phyloP scores from a whole-genome alignment of 768 basidiomycete genomes.

The Tylopilus sp. region DNA sequence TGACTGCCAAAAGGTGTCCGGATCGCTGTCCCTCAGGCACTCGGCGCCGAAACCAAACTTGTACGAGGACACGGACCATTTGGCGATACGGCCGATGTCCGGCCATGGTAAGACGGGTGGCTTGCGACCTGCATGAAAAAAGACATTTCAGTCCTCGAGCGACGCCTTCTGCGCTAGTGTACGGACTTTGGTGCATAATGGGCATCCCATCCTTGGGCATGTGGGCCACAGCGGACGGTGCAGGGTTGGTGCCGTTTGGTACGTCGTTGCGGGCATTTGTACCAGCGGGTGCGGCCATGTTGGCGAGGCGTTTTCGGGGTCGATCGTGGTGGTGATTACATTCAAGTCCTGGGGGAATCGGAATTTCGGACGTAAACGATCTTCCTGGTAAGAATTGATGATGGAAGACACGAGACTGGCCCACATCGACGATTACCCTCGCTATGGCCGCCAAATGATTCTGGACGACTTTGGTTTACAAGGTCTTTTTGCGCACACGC shows the following conservation, averaged over 20 bases:
- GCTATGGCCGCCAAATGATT: constrained; percentile 98
- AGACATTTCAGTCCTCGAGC: not conserved
- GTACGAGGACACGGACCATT: constrained; percentile 95
- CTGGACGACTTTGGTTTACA: constrained; percentile 81
- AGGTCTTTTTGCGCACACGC: constrained; percentile 50
- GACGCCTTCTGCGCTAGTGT: not conserved
- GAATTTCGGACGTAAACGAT: too few species aligned
- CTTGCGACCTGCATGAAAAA: constrained; percentile 34
- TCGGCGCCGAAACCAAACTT: constrained; percentile 97
- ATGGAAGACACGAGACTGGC: constrained; percentile 29
- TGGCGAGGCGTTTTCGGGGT: too few species aligned
- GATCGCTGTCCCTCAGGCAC: constrained; percentile 83
- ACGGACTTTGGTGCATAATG: constrained; percentile 38
- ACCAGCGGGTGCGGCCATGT: constrained; percentile 16
- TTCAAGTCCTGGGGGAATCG: not conserved
- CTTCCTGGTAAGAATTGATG: too few species aligned
- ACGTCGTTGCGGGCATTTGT: constrained; percentile 10
- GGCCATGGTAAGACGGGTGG: constrained; percentile 66
- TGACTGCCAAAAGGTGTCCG: constrained; percentile 98
- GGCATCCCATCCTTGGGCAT: constrained; percentile 35
- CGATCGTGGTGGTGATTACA: not conserved
- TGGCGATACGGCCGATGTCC: constrained; percentile 83
- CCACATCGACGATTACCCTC: constrained; percentile 66
- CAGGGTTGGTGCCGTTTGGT: constrained; percentile 12
- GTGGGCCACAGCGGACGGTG: constrained; percentile 9